Evolutionary conservation across 169 alveolate genomes (phyloP), one percentile per base, ranked within the genome.

Genomic region (Plasmodium cynomolgi): DNA sequence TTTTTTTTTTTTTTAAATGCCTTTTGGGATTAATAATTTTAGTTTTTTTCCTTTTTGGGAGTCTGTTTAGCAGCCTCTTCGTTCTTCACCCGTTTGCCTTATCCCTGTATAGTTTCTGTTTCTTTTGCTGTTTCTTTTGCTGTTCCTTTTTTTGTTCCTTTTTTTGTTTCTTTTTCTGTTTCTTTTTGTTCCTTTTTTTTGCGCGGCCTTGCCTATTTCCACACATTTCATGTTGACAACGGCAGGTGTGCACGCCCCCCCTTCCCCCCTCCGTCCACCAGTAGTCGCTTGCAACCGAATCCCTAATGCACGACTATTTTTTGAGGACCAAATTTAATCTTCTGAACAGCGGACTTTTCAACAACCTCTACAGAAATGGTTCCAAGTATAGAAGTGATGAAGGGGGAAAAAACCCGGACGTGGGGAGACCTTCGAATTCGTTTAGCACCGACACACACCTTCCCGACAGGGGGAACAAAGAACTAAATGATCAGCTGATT

Each of bases 241-340:
- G n/a, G 15, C 37, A 4, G 34, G 75, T 62, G 75, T 62, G 37
- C 33, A 26, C 75, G 15, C 17, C 4, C 56, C 56, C 56, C 15
- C 50, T 7, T 41, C 50, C 37, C 50, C 15, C 50, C 50, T 1
- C n/a, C 56, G 13, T 13, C 56, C 56, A 44, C n/a, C n/a, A 44
- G 56, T 44, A 44, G 56, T 44, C 56, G 56, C 56, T 13, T 13
- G 56, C 56, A 44, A 44, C 26, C 9, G 15, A 62, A 62, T 62
- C 34, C 15, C 75, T 62, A 84, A 84, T 84, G 93, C 93, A 84
- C 17, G 80, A 44, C 31, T 47, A 74, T 37, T 74, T 74, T 54
- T 8, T 74, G 3, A 84, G 80, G 37, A 33, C 62, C 11, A 84
- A 84, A 34, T 84, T 84, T 47, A 84, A 54, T 44, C 29, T 84